phyloP scores from a whole-genome alignment of 2,329 filamentous ascomycete genomes.

The Ceratocystis lukuohia region DNA sequence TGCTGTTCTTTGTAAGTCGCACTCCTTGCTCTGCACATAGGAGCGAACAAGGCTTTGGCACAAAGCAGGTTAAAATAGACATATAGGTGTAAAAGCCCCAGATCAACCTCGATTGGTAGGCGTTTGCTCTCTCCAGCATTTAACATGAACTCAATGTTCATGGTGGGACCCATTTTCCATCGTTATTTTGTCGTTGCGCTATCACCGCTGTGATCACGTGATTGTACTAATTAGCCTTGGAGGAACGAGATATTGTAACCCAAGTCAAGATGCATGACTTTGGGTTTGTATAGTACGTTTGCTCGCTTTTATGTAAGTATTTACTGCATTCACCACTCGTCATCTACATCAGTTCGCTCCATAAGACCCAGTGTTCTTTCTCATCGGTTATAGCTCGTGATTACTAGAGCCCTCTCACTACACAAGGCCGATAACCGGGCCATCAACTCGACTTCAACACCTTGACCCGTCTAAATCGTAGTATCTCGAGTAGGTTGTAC shows the following conservation, averaged over 20 bases:
- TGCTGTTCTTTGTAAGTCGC: not conserved
- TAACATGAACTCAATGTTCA: not conserved
- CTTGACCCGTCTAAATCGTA: not conserved
- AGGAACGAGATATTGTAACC: not conserved
- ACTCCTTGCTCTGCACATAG: not conserved
- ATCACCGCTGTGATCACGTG: not conserved
- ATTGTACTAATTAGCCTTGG: not conserved
- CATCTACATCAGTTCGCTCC: too few relatives aligned
- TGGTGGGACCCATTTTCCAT: slow-evolving; percentile 1
- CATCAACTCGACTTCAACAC: not conserved
- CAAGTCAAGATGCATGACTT: not conserved
- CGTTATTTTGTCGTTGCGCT: slow-evolving; percentile 5
- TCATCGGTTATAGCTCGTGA: not conserved
- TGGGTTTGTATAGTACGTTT: too few relatives aligned
- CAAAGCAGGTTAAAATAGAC: not conserved
- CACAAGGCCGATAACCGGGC: not conserved
- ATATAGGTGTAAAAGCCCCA: not conserved
- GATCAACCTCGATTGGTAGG: slow-evolving; percentile 1
- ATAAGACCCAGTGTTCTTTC: too few relatives aligned
- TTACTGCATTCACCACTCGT: too few relatives aligned
- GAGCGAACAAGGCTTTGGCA: not conserved
- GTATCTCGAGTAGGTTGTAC: not conserved
- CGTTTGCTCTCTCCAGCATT: not conserved
- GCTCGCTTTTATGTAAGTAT: too few relatives aligned
- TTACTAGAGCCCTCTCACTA: not conserved